These are phyloP conservation scores for Barbarea vulgaris DNA, from an alignment of 345 rosid species.

Conservation along the genomic window DNA sequence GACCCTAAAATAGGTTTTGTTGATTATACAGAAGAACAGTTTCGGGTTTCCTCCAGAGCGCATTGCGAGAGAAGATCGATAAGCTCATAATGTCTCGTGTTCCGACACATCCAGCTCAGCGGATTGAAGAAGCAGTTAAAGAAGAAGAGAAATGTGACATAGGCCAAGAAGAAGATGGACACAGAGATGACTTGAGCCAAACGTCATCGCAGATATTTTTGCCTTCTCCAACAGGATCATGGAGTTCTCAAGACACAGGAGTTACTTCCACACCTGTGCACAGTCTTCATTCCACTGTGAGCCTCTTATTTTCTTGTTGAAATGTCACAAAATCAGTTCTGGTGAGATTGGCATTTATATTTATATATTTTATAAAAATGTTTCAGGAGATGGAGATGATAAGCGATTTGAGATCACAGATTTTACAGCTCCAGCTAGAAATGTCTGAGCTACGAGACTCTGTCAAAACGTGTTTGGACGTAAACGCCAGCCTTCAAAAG, in stretches of 20 bases:
- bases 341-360: background rate
- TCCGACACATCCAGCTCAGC: conserved; percentile 48
- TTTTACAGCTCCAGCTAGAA: conserved; percentile 70
- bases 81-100: conserved; percentile 53
- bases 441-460: conserved; percentile 72
- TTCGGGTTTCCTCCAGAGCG: conserved; percentile 71
- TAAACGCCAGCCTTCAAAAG: conserved; percentile 56
- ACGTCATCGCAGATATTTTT: conserved; percentile 48
- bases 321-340: background rate
- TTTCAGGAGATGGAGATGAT: conserved; percentile 76
- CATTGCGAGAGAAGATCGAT: conserved; percentile 70
- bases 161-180: conserved; percentile 33
- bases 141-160: conserved; percentile 36
- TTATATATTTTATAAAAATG: background rate
- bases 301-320: conserved; percentile 9
- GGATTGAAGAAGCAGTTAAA: conserved; percentile 18
- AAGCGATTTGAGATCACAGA: conserved; percentile 64
- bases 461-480: conserved; percentile 57
- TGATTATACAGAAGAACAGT: conserved; percentile 66
- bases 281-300: conserved; percentile 15
- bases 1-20: background rate
- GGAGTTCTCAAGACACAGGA: conserved; percentile 61
- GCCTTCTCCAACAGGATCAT: conserved; percentile 44
- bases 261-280: conserved; percentile 30
- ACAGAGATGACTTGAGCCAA: conserved; percentile 40